A percentile compares a stretch with the other conserved stretches of the same genome.
Evolutionary conservation across 371 early-diverging fungal genomes (phyloP).

Genomic region (Rhizopus sp.): DNA sequence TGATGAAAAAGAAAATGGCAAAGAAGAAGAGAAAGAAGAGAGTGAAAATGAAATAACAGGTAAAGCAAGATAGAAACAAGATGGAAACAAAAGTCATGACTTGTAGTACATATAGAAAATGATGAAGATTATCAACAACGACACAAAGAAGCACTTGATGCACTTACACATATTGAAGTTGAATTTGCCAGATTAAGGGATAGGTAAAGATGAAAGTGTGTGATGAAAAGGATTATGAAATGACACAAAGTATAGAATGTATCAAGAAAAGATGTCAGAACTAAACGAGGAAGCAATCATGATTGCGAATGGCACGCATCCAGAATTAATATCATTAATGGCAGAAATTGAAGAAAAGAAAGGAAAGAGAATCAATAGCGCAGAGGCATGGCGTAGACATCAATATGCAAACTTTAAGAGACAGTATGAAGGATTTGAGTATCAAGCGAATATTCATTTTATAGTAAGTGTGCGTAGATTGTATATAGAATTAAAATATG

Average conservation of each 20-base stretch:
- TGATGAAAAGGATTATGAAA: background rate
- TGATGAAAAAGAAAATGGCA: background rate
- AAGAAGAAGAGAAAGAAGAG: constrained; percentile 16
- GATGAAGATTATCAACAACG: constrained; percentile 35
- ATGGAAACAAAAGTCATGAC: background rate
- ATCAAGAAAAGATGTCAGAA: constrained; percentile 61
- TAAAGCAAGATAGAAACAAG: background rate
- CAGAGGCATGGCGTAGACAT: constrained; percentile 57
- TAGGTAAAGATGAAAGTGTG: constrained; percentile 3
- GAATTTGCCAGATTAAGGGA: constrained; percentile 54
- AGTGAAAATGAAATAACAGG: constrained; percentile 8
- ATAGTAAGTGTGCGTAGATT: constrained; percentile 30
- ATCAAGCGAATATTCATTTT: constrained; percentile 56
- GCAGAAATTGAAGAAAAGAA: constrained; percentile 61
- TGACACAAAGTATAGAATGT: constrained; percentile 44
- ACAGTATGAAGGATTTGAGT: constrained; percentile 56
- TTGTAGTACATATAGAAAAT: constrained; percentile 4
- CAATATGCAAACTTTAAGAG: constrained; percentile 50
- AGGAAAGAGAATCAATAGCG: constrained; percentile 49
- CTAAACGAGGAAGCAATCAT: constrained; percentile 59
- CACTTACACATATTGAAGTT: constrained; percentile 53
- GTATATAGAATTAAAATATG: background rate
- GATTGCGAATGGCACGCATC: constrained; percentile 65
- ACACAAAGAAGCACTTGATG: constrained; percentile 53
- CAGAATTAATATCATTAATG: constrained; percentile 58